Conservation (phyloP, 495 filamentous ascomycete genomes). For the Podospora fimiseda region DNA sequence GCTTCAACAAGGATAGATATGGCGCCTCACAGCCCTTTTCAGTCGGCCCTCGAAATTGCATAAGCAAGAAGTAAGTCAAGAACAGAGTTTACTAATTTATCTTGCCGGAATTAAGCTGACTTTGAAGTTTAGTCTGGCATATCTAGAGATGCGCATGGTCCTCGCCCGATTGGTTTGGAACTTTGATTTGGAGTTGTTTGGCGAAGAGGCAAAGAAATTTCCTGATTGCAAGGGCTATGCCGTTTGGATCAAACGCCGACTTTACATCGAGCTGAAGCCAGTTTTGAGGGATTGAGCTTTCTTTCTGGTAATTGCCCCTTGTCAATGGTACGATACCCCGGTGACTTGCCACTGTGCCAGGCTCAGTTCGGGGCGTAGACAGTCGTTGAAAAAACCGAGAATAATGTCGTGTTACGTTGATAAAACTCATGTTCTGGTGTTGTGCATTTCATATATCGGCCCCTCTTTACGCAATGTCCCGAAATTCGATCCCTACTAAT, state of each 20-base stretch:
- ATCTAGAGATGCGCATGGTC: conserved; percentile 42
- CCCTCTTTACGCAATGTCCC: not conserved
- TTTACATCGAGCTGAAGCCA: conserved; percentile 10
- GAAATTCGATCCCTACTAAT: too few species aligned
- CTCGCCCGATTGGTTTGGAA: conserved; percentile 44
- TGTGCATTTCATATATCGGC: not conserved
- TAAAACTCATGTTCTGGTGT: not conserved
- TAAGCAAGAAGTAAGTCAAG: conserved; percentile 37
- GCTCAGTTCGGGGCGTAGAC: too few species aligned
- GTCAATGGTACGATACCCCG: too few species aligned
- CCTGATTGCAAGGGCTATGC: conserved; percentile 13
- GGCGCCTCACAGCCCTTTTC: conserved; percentile 41
- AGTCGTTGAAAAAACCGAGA: too few species aligned
- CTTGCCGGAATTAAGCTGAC: not conserved
- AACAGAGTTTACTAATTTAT: not conserved
- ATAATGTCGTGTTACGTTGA: not conserved
- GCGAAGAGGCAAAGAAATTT: conserved; percentile 25
- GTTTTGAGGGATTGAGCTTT: not conserved
- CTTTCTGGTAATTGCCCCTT: not conserved
- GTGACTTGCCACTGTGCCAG: too few species aligned
- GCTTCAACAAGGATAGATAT: conserved; percentile 38
- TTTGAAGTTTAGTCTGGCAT: conserved; percentile 14
- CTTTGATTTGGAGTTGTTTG: conserved; percentile 42
- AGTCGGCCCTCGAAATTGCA: conserved; percentile 42
- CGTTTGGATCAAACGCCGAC: conserved; percentile 11